Conservation (phyloP, 345 rosid genomes). For the Balakata baccata region DNA sequence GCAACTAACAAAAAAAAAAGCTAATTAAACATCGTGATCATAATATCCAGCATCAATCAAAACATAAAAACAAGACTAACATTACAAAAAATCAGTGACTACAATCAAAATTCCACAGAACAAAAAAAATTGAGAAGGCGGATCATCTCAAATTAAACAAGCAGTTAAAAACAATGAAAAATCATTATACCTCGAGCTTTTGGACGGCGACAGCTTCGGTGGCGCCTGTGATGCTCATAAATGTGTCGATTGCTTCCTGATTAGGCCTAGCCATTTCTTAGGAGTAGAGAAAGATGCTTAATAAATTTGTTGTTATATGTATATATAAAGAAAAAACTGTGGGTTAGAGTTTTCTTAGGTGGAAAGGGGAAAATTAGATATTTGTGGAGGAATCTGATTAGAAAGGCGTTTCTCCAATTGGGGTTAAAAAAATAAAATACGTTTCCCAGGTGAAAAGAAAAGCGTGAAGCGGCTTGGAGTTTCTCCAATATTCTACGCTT, state of each 20-base stretch:
- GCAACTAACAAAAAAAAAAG: background rate
- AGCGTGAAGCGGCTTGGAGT: background rate
- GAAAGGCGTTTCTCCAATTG: background rate
- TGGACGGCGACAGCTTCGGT: constrained; percentile 61
- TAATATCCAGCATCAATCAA: background rate
- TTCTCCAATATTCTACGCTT: constrained; percentile 18
- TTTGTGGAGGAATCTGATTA: background rate
- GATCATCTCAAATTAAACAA: background rate
- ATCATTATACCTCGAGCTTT: constrained; percentile 59
- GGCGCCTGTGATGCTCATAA: constrained; percentile 81
- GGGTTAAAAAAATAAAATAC: background rate
- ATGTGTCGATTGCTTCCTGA: constrained; percentile 81
- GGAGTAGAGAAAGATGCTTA: background rate
- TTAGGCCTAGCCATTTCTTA: constrained; percentile 59
- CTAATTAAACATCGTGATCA: background rate
- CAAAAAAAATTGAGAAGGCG: background rate
- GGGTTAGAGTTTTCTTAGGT: background rate
- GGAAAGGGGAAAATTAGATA: background rate
- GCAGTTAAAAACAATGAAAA: background rate
- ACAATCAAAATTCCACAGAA: too few relatives aligned
- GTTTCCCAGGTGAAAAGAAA: background rate
- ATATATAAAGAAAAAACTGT: background rate
- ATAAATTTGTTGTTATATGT: background rate
- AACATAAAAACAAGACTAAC: background rate
- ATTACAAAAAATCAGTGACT: background rate